Evolutionary conservation across 2,329 filamentous ascomycete species (phyloP).

Genomic region (Myriosclerotinia duriaeana): DNA sequence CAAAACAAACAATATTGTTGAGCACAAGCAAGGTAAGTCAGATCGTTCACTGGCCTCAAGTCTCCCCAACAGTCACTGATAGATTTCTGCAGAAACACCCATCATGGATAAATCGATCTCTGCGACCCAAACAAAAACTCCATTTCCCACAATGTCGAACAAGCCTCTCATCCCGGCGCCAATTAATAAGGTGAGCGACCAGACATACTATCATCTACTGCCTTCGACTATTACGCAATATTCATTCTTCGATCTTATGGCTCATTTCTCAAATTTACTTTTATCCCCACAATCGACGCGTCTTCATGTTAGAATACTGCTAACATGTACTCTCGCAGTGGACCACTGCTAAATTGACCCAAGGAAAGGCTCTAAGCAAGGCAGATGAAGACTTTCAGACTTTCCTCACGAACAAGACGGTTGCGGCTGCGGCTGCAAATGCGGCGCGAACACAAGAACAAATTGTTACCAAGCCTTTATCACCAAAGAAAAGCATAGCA

Average conservation of each 20-base stretch:
- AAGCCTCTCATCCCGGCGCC: conserved; percentile 18
- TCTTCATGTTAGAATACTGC: not conserved
- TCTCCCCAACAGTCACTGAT: not conserved
- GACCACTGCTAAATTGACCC: conserved; percentile 7
- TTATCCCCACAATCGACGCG: not conserved
- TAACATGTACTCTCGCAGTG: conserved; percentile 4
- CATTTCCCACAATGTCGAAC: conserved; percentile 11
- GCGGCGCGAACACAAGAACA: not conserved
- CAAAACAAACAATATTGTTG: not conserved
- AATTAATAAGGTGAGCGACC: conserved; percentile 7
- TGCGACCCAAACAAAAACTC: not conserved
- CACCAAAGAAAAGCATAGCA: conserved; percentile 1
- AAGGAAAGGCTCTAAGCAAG: conserved; percentile 17
- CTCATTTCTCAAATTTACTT: not conserved
- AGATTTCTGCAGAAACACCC: conserved; percentile 1
- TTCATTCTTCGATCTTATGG: too few relatives aligned
- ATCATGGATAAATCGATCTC: not conserved
- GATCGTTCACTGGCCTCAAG: not conserved
- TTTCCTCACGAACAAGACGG: conserved; percentile 7
- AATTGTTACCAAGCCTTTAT: conserved; percentile 3
- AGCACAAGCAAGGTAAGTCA: not conserved
- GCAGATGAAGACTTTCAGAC: conserved; percentile 23
- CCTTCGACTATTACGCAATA: not conserved
- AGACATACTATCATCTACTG: not conserved
- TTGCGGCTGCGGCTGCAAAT: not conserved